Percentiles rank a stretch among this genome's conserved stretches.
These are phyloP conservation scores for Eucalyptus albens DNA, from an alignment of 345 rosid genomes.

Conservation along the genomic window DNA sequence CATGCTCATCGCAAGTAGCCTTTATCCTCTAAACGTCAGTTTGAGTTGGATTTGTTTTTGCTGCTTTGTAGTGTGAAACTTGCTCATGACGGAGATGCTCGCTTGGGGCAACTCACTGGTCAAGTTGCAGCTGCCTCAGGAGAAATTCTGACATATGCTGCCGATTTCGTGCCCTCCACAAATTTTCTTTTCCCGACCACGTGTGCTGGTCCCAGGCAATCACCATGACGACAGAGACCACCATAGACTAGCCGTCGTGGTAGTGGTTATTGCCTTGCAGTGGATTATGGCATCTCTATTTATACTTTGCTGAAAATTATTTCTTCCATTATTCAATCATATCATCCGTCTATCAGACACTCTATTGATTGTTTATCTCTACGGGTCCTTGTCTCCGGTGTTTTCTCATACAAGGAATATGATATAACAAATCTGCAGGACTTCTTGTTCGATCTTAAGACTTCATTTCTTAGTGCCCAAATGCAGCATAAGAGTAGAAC, in stretches of 20 bases:
- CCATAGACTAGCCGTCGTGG: not conserved
- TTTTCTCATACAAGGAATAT: not conserved
- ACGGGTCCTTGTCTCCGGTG: too few species aligned
- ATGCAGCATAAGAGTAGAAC: not conserved
- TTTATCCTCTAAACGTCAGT: not conserved
- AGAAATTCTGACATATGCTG: not conserved
- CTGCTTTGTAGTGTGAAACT: not conserved
- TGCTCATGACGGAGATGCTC: not conserved
- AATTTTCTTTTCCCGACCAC: not conserved
- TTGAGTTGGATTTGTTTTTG: not conserved
- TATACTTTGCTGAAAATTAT: too few species aligned
- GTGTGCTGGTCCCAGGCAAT: not conserved
- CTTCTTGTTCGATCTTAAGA: not conserved
- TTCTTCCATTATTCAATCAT: too few species aligned
- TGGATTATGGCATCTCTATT: not conserved
- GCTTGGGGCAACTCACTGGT: too few species aligned
- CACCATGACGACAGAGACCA: not conserved
- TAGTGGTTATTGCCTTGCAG: not conserved
- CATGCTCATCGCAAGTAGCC: too few species aligned
- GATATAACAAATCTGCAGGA: not conserved
- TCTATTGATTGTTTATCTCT: too few species aligned
- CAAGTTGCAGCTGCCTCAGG: too few species aligned
- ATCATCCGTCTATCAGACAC: too few species aligned
- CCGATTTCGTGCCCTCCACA: not conserved
- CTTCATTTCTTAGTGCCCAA: not conserved